These are phyloP conservation scores for Diutina mesorugosa DNA, from an alignment of 1,139 yeast species.

Conservation along the genomic window DNA sequence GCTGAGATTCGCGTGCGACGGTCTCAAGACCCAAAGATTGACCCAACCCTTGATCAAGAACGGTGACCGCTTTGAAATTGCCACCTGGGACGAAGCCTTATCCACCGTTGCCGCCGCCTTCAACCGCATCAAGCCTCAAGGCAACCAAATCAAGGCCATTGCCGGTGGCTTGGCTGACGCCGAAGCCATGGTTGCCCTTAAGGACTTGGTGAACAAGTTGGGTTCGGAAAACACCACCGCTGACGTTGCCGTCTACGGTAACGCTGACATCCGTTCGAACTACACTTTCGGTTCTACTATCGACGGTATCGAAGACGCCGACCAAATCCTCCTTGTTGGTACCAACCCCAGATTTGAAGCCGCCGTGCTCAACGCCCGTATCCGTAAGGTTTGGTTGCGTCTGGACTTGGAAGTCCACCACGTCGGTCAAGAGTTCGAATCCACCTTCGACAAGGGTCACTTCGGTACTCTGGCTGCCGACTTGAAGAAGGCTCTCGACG, in stretches of 20 bases:
- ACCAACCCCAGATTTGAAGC: slow-evolving; percentile 90
- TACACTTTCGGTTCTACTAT: slow-evolving; percentile 73
- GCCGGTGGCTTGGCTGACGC: slow-evolving; percentile 79
- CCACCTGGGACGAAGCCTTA: slow-evolving; percentile 85
- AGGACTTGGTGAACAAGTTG: slow-evolving; percentile 64
- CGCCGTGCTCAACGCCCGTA: slow-evolving; percentile 75
- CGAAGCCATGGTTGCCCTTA: slow-evolving; percentile 70
- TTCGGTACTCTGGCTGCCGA: slow-evolving; percentile 52
- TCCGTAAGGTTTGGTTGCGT: slow-evolving; percentile 70
- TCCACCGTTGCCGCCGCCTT: slow-evolving; percentile 57
- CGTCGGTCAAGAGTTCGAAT: slow-evolving; percentile 67
- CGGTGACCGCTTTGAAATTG: slow-evolving; percentile 60
- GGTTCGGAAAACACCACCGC: slow-evolving; percentile 77
- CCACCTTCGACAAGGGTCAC: slow-evolving; percentile 57
- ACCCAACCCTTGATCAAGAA: slow-evolving; percentile 69
- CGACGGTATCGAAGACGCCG: slow-evolving; percentile 74
- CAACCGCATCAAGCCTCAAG: slow-evolving; percentile 43
- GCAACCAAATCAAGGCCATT: slow-evolving; percentile 67
- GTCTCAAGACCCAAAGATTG: slow-evolving; percentile 75
- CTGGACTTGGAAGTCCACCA: slow-evolving; percentile 54
- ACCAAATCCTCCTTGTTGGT: slow-evolving; percentile 66
- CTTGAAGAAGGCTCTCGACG: slow-evolving; percentile 47
- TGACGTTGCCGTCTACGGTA: slow-evolving; percentile 51
- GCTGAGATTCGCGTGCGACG: slow-evolving; percentile 78
- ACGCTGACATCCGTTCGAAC: slow-evolving; percentile 67